phyloP scores from a whole-genome alignment of 1,139 yeast species.

The Taiozyma onychis region DNA sequence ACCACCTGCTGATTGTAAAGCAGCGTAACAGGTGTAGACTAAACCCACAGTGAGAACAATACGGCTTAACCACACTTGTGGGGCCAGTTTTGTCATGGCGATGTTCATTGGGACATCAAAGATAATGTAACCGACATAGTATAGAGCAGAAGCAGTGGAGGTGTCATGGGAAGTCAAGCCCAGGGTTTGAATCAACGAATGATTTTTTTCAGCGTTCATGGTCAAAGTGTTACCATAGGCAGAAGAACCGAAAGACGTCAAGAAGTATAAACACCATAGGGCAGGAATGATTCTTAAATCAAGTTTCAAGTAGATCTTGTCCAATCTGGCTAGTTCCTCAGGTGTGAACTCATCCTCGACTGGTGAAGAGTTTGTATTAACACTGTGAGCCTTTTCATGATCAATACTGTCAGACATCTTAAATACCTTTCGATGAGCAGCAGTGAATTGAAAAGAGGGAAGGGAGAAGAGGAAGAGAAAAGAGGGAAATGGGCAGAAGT shows the following conservation, averaged over 20 bases:
- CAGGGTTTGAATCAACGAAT: constrained; percentile 54
- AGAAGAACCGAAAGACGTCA: constrained; percentile 72
- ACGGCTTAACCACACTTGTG: constrained; percentile 81
- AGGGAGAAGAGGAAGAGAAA: neutral
- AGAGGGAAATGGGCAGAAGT: neutral
- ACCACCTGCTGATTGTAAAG: constrained; percentile 49
- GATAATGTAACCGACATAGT: constrained; percentile 76
- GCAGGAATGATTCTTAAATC: constrained; percentile 78
- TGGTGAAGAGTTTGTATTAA: neutral
- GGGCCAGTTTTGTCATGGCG: constrained; percentile 76
- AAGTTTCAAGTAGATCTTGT: constrained; percentile 57
- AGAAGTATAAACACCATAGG: constrained; percentile 72
- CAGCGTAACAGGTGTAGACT: constrained; percentile 68
- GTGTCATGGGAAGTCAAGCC: constrained; percentile 49
- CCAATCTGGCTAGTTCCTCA: constrained; percentile 36
- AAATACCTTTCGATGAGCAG: neutral
- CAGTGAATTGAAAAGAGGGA: neutral
- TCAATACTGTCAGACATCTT: neutral
- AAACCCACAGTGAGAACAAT: constrained; percentile 73
- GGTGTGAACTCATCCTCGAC: constrained; percentile 14
- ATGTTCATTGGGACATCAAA: constrained; percentile 89
- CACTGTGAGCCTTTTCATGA: neutral
- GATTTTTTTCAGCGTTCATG: constrained; percentile 62
- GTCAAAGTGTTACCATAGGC: constrained; percentile 79
- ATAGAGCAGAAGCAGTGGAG: constrained; percentile 74